Conservation (phyloP, 805 yeast species). For the Pichia insulana region DNA sequence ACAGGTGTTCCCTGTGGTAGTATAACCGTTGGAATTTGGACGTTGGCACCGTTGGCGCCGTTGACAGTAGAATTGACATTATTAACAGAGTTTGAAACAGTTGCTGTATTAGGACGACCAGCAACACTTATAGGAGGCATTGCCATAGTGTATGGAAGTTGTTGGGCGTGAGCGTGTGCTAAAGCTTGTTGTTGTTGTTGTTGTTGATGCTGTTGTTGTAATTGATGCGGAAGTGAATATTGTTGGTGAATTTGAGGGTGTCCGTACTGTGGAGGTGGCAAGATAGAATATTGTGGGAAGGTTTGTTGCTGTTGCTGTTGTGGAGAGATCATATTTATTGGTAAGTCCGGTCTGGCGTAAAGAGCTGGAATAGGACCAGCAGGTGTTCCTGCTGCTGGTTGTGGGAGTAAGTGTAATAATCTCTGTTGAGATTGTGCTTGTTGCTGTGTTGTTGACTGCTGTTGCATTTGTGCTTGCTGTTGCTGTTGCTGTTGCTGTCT, state of each 20-base stretch:
- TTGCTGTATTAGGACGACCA: not conserved
- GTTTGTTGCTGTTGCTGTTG: slow-evolving; percentile 5
- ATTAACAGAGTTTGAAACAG: too few species aligned
- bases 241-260: not conserved
- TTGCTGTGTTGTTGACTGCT: not conserved
- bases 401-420: not conserved
- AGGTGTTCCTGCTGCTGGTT: not conserved
- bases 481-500: slow-evolving; percentile 1
- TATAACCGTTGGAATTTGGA: not conserved
- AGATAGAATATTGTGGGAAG: not conserved
- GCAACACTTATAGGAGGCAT: not conserved
- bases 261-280: not conserved
- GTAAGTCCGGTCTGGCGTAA: too few species aligned
- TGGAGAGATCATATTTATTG: not conserved
- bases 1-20: not conserved
- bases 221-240: not conserved
- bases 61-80: too few species aligned
- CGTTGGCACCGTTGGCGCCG: slow-evolving; percentile 4
- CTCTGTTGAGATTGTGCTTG: not conserved
- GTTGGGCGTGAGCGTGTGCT: not conserved
- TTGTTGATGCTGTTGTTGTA: not conserved
- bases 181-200: not conserved
- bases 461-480: not conserved
- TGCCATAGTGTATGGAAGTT: not conserved
- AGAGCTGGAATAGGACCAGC: not conserved